Conservation (phyloP, 345 rosid species). For the Populus deltoides region DNA sequence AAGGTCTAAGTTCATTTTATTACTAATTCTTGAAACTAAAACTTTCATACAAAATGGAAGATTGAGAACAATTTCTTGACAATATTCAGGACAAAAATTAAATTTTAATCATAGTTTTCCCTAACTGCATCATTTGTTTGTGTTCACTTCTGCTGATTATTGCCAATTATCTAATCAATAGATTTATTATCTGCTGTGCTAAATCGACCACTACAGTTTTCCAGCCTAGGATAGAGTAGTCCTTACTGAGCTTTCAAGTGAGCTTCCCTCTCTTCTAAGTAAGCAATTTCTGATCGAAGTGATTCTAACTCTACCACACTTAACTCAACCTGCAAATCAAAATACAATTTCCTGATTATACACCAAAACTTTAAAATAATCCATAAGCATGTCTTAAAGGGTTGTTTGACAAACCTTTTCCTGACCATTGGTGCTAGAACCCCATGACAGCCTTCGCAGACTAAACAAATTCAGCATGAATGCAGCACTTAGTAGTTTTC, state of each 20-base stretch:
- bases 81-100: too few species aligned
- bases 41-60: too few species aligned
- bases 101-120: too few species aligned
- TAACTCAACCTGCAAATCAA: constrained; percentile 57
- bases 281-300: constrained; percentile 73
- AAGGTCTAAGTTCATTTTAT: too few species aligned
- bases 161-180: too few species aligned
- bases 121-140: too few species aligned
- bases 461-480: constrained; percentile 74
- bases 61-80: too few species aligned
- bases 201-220: too few species aligned
- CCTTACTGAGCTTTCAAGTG: constrained; percentile 86
- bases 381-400: constrained; percentile 8
- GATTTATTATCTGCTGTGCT: too few species aligned
- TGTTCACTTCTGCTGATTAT: too few species aligned
- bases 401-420: constrained; percentile 54
- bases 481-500: constrained; percentile 55
- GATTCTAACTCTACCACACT: constrained; percentile 71
- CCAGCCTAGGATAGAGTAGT: constrained; percentile 11
- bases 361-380: constrained; percentile 1
- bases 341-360: constrained; percentile 11
- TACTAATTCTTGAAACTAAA: too few species aligned
- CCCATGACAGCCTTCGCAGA: constrained; percentile 73
- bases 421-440: constrained; percentile 52
- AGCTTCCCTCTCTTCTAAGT: constrained; percentile 86